These are phyloP conservation scores for Xylaria nigripes DNA, from an alignment of 495 filamentous ascomycete genomes.

Conservation along the genomic window DNA sequence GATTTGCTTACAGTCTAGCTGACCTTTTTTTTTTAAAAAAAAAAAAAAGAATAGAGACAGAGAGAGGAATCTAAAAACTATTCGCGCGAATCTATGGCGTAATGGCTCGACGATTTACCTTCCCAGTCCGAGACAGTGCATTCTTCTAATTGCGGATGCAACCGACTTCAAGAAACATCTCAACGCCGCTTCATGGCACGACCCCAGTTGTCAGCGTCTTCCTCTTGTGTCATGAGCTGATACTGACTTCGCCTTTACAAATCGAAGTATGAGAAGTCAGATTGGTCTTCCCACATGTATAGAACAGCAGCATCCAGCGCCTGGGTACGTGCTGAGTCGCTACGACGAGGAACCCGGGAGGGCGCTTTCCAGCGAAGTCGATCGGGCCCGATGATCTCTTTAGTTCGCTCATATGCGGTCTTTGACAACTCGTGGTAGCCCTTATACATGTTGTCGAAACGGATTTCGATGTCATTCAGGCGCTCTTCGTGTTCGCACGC, in stretches of 20 bases:
- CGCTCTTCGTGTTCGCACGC: background rate
- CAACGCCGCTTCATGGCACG: too few relatives aligned
- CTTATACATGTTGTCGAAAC: background rate
- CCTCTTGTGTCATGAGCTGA: background rate
- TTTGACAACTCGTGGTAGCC: background rate
- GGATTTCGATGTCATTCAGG: background rate
- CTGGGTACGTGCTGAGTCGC: background rate
- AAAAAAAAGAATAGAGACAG: background rate
- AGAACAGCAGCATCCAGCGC: background rate
- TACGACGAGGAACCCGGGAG: background rate
- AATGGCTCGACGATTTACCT: too few relatives aligned
- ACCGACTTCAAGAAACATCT: background rate
- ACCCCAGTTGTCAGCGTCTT: background rate
- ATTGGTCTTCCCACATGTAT: background rate
- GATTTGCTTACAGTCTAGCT: background rate
- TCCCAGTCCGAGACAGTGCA: too few relatives aligned
- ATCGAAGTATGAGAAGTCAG: background rate
- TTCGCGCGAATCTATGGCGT: too few relatives aligned
- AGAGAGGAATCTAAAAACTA: background rate
- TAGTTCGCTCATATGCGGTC: background rate
- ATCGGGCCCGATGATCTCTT: background rate
- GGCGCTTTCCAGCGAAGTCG: background rate
- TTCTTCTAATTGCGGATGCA: background rate
- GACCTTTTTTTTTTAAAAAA: background rate
- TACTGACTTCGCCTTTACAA: background rate